Evolutionary conservation across 202 grass and related monocot genomes (phyloP).

Genomic region (Zizania palustris): DNA sequence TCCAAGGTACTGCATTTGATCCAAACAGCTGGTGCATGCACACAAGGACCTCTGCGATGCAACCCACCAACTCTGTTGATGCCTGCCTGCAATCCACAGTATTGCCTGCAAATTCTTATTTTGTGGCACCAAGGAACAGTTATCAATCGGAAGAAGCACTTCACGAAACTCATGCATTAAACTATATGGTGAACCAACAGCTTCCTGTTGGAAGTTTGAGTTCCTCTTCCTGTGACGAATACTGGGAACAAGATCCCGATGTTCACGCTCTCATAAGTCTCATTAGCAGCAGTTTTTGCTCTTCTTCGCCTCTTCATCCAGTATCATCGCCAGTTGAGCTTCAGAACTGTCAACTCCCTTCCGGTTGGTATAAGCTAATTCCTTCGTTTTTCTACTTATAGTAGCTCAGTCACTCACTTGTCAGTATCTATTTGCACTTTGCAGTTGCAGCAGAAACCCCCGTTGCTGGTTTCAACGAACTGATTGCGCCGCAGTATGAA

Average conservation of each 20-base stretch:
- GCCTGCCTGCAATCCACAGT: conserved; percentile 40
- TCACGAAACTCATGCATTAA: conserved; percentile 54
- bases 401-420: conserved; percentile 24
- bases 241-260: conserved; percentile 35
- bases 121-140: conserved; percentile 43
- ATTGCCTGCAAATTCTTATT: conserved; percentile 52
- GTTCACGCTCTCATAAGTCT: conserved; percentile 2
- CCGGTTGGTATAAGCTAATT: conserved; percentile 49
- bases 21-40: conserved; percentile 38
- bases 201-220: conserved; percentile 48
- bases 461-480: neutral
- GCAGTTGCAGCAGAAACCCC: conserved; percentile 40
- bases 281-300: neutral
- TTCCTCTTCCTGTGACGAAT: conserved; percentile 50
- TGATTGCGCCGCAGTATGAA: conserved; percentile 1
- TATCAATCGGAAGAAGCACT: conserved; percentile 66
- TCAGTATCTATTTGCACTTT: conserved; percentile 24
- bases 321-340: conserved; percentile 51
- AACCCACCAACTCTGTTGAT: conserved; percentile 44
- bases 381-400: neutral
- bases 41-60: conserved; percentile 44
- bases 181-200: conserved; percentile 41
- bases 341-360: conserved; percentile 38
- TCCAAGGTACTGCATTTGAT: conserved; percentile 83
- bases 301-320: conserved; percentile 31